Percentiles rank a stretch among this genome's conserved stretches.
Conservation (phyloP, 208 protist species). For the Leishmania braziliensis region DNA sequence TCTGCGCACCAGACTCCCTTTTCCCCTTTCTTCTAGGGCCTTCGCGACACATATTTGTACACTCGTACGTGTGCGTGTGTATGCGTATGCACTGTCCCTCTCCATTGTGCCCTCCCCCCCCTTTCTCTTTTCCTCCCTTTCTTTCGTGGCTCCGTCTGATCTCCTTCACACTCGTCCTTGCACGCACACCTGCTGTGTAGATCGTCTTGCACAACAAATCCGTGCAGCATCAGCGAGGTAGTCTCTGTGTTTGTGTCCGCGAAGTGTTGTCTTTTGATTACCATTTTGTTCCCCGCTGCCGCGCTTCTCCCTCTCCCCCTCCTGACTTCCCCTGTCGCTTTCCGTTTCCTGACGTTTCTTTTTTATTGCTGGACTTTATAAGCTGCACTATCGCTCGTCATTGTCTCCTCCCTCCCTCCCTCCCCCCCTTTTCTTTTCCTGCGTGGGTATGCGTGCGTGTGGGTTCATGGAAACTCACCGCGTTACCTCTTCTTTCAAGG, state of each 20-base stretch:
- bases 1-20: neutral
- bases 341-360: neutral
- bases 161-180: neutral
- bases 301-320: too few species aligned
- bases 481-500: neutral
- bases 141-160: neutral
- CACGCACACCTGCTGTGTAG: neutral
- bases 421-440: neutral
- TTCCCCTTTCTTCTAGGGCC: neutral
- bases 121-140: neutral
- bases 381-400: neutral
- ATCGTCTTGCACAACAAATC: neutral
- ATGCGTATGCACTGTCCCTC: neutral
- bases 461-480: neutral
- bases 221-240: neutral
- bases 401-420: neutral
- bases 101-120: neutral
- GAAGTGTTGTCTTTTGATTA: neutral
- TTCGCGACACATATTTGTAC: neutral
- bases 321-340: too few species aligned
- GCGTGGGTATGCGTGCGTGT: neutral
- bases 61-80: neutral
- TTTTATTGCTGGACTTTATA: neutral
- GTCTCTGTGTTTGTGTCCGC: neutral
- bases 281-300: too few species aligned